Conservation (phyloP, 345 rosid species). For the Trapa bicornis region DNA sequence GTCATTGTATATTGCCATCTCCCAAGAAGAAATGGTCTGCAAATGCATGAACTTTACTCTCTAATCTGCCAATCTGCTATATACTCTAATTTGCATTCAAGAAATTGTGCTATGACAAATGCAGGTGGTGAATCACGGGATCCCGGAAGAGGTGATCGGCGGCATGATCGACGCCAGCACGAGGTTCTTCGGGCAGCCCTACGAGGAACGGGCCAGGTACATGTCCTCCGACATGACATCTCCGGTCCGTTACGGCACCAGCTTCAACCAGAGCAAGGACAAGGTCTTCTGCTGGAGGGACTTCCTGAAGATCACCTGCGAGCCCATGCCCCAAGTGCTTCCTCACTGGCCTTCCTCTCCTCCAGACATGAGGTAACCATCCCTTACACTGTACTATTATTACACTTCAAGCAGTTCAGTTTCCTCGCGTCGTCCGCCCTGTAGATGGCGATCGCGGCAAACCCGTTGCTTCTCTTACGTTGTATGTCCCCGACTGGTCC, state of each 20-base stretch:
- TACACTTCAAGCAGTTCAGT: neutral
- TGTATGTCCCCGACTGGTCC: neutral
- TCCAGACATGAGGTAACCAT: conserved; percentile 45
- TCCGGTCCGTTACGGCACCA: conserved; percentile 79
- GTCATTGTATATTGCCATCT: too few species aligned
- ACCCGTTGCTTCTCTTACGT: neutral
- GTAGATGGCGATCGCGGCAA: neutral
- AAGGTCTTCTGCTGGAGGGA: conserved; percentile 86
- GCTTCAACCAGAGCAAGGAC: conserved; percentile 81
- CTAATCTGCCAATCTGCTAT: too few species aligned
- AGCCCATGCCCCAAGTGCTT: conserved; percentile 46
- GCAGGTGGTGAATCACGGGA: conserved; percentile 76
- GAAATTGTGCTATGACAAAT: neutral
- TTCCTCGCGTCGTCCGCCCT: neutral
- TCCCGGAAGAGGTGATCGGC: conserved; percentile 34
- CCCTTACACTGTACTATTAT: neutral
- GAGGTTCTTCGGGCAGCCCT: conserved; percentile 61
- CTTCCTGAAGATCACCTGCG: conserved; percentile 59
- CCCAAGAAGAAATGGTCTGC: too few species aligned
- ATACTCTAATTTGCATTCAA: too few species aligned
- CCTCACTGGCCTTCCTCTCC: conserved; percentile 88
- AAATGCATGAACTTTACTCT: too few species aligned
- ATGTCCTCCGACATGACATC: conserved; percentile 64
- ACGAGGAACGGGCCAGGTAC: conserved; percentile 64
- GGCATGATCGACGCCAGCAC: conserved; percentile 49